phyloP scores from a whole-genome alignment of 179 eudicot genomes.

The Sideroxylon spinosum region DNA sequence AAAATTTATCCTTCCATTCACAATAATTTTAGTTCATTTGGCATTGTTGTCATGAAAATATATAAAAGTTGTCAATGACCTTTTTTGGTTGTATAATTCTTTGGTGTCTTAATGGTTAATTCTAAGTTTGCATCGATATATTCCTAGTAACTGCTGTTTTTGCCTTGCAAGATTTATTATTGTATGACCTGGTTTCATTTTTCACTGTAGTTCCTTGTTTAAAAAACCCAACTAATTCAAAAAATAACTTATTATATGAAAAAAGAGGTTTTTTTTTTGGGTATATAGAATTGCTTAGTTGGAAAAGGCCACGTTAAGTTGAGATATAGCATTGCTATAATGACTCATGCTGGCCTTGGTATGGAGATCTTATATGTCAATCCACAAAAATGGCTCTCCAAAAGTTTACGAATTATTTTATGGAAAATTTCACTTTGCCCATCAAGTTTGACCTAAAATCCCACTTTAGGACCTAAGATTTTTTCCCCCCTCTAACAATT shows the following conservation, averaged over 20 bases:
- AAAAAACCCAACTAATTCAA: not conserved
- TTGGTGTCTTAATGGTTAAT: not conserved
- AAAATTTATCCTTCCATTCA: not conserved
- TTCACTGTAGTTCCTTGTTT: not conserved
- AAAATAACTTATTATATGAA: not conserved
- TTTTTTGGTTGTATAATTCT: not conserved
- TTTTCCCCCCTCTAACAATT: no score
- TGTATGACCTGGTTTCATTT: slow-evolving; percentile 7
- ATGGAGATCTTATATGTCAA: not conserved
- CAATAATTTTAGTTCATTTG: not conserved
- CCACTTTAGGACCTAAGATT: no score
- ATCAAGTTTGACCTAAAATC: no score
- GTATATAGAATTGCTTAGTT: not conserved
- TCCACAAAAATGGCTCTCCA: not conserved
- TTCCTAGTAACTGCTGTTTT: not conserved
- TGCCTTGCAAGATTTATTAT: not conserved
- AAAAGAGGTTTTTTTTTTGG: not conserved
- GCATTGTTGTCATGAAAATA: not conserved
- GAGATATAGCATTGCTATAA: not conserved
- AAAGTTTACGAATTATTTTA: not conserved
- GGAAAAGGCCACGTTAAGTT: not conserved
- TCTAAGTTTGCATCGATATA: no score
- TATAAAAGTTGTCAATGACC: not conserved
- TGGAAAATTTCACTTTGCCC: no score
- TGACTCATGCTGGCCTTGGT: not conserved